Conservation (phyloP, 192 early-diverging fungal species). For the Podila minutissima region DNA sequence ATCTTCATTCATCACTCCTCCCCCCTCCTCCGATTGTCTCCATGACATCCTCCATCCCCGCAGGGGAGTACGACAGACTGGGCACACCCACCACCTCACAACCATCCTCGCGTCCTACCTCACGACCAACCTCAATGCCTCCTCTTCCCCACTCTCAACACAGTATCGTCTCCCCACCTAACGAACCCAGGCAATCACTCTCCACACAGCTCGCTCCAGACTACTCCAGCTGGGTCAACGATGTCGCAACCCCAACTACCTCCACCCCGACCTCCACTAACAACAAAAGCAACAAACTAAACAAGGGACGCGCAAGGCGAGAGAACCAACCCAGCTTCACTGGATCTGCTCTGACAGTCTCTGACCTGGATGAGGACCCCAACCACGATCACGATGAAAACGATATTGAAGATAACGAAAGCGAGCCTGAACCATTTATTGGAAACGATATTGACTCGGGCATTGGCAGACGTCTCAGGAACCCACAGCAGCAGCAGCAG, state of each 20-base stretch:
- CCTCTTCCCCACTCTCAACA: neutral
- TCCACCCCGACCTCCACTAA: no score
- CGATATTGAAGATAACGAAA: neutral
- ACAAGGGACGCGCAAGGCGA: slow-evolving; percentile 23
- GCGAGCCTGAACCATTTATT: neutral
- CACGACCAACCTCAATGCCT: neutral
- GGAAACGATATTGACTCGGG: neutral
- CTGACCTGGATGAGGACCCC: slow-evolving; percentile 15
- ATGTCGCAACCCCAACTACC: slow-evolving; percentile 8
- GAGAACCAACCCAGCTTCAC: slow-evolving; percentile 44
- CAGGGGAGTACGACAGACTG: neutral
- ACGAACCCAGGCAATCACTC: slow-evolving; percentile 40
- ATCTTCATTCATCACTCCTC: neutral
- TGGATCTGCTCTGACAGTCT: slow-evolving; percentile 34
- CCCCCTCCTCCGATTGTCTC: slow-evolving; percentile 1
- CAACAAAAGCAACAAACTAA: neutral
- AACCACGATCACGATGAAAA: neutral
- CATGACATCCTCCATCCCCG: neutral
- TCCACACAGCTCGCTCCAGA: slow-evolving; percentile 34
- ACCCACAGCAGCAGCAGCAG: neutral
- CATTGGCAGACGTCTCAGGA: neutral
- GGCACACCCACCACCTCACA: neutral
- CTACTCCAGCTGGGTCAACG: slow-evolving; percentile 38
- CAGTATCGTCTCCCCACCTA: slow-evolving; percentile 21
- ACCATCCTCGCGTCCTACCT: neutral